These are phyloP conservation scores for Coccomyxa sp. DNA, from an alignment of 139 green algal species.

Conservation along the genomic window DNA sequence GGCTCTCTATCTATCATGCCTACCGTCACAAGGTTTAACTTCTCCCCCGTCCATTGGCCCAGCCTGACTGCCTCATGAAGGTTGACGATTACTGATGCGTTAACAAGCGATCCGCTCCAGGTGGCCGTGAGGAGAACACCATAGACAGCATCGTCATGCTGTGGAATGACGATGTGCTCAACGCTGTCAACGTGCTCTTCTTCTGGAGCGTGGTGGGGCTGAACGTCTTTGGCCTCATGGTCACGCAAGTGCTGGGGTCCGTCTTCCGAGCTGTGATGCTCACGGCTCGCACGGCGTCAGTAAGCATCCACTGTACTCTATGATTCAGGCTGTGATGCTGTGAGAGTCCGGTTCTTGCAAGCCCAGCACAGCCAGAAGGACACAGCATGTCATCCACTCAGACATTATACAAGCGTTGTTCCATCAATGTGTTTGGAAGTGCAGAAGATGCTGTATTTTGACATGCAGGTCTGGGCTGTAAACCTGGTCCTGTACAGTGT, in stretches of 20 bases:
- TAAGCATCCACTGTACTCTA: too few relatives aligned
- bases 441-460: background rate
- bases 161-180: background rate
- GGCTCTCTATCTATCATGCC: background rate
- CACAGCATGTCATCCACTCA: too few relatives aligned
- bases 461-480: constrained; percentile 1
- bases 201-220: constrained; percentile 6
- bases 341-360: too few relatives aligned
- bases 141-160: background rate
- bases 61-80: background rate
- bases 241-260: constrained; percentile 2
- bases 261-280: constrained; percentile 9
- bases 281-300: background rate
- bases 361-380: too few relatives aligned
- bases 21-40: background rate
- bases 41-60: background rate
- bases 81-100: background rate
- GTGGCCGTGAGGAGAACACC: background rate
- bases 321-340: too few relatives aligned
- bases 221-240: constrained; percentile 9
- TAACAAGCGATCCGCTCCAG: background rate
- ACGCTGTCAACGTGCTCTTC: background rate
- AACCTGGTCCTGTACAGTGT: background rate
- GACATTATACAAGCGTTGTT: background rate
- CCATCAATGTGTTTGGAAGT: background rate